Evolutionary conservation across 176 grass and related monocot genomes (phyloP).

Genomic region (Oryza coarctata): DNA sequence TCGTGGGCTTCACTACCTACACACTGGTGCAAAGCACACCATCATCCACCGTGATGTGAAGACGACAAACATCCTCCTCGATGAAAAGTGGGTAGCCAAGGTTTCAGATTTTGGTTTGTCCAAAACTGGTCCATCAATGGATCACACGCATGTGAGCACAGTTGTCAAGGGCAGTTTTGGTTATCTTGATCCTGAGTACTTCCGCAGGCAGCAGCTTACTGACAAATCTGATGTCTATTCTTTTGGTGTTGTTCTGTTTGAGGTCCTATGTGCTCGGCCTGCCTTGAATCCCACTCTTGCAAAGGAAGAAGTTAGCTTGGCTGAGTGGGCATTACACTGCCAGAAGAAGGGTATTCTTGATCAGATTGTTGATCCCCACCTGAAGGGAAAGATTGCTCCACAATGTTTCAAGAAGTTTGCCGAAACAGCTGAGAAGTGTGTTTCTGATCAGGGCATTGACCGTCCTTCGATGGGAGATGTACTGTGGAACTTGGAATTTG

Average conservation of each 20-base stretch:
- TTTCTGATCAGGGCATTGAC: conserved; percentile 67
- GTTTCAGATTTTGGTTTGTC: conserved; percentile 98
- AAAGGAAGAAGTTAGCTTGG: conserved; percentile 96
- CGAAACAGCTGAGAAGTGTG: conserved; percentile 94
- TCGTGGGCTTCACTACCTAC: conserved; percentile 90
- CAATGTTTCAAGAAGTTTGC: conserved; percentile 96
- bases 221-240: conserved; percentile 98
- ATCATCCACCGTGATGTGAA: conserved; percentile 98
- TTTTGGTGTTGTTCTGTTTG: conserved; percentile 89
- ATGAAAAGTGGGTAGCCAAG: conserved; percentile 96
- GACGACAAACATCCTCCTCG: conserved; percentile 93
- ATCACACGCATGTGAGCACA: conserved; percentile 95
- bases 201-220: conserved; percentile 88
- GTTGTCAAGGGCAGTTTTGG: conserved; percentile 98
- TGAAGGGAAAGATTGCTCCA: conserved; percentile 77
- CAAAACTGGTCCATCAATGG: conserved; percentile 87
- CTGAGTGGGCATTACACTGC: conserved; percentile 90
- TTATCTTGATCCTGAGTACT: conserved; percentile 90
- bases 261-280: conserved; percentile 88
- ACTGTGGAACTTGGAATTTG: conserved; percentile 96
- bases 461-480: conserved; percentile 96
- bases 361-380: conserved; percentile 80
- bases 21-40: conserved; percentile 93
- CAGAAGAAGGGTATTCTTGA: conserved; percentile 95
- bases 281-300: conserved; percentile 76